Base-by-base conservation (phyloP, 73 alveolate genomes). In the Symbiodinium pilosum region DNA sequence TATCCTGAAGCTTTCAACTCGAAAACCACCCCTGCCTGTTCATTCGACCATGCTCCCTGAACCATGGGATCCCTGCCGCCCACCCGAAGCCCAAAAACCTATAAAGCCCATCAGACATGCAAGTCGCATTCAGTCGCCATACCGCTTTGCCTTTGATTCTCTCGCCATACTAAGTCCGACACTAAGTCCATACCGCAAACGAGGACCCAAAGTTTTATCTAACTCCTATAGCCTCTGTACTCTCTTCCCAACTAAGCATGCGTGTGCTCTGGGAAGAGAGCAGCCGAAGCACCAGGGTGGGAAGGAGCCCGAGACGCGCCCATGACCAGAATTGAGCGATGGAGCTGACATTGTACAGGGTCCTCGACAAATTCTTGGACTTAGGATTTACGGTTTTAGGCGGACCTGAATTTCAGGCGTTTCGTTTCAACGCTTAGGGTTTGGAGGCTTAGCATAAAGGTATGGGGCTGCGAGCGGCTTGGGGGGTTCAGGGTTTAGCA, bases 251-350 rank as follows among this genome's bases (percentile, higher is more conserved):
- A n/a, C n/a, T n/a, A n/a, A n/a, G n/a, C n/a, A n/a, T n/a, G n/a
- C n/a, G n/a, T n/a, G n/a, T n/a, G n/a, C n/a, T n/a, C n/a, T n/a
- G n/a, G n/a, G n/a, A n/a, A n/a, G n/a, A n/a, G 21, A 47, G 59
- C 59, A 28, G 77, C 77, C 77, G 77, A 21, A 16, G 11, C 0
- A 36, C 77, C 77, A 88, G 44, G 36, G 73, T 52, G 12, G 95
- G 95, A 28, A 88, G 86, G 47, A 88, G 42, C 40, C 95, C 95
- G 18, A 88, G 43, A 43, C 95, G 30, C 87, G 43, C 43, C 95
- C 95, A 88, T 2, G 95, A 73, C 95, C 95, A 88, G 95, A 88
- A 88, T 8, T 88, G 95, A 6, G 95, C 26, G 39, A 88, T 64
- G 16, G 95, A 88, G 73, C 43, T 83, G 43, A 88, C 95, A 36